Evolutionary conservation across 352 stramenopile genomes (phyloP), one percentile per base, ranked within the genome.

Genomic region (Phytophthora pistaciae): DNA sequence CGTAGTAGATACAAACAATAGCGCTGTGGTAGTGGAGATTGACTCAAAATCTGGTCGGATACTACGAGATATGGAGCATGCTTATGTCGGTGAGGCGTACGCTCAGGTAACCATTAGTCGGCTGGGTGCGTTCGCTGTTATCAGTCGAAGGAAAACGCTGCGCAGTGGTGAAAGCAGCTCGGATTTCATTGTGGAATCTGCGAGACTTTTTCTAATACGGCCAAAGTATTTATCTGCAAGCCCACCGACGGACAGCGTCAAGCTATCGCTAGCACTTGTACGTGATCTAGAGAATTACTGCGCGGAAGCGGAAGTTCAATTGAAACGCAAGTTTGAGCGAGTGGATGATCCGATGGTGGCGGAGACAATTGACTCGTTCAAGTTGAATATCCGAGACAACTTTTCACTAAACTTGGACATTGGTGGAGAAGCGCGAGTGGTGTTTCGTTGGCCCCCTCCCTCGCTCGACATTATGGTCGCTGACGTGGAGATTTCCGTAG

Each of bases 11-110:
- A 13, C 48, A 16, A 70, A 55, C 11, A 64, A 67, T 23, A 56
- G 21, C 3, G 64, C 57, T 5, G 56, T 74, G 1, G 62, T 83
- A 2, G 77, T 87, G 44, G 54, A 73, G 21, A 50, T 84, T 36
- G 63, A 83, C 21, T 13, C n/a, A 2, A 60, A 56, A 16, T 79
- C 69, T 49, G 70, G 78, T 23, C 62, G 54, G 21, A 46, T 77
- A 53, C 29, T 77, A 14, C 59, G 65, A 60, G 65, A 77, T 25
- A 31, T 77, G 5, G 64, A 66, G 18, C 31, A 64, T 23, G 33
- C 25, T 20, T 25, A 40, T 25, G 60, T 67, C 8, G n/a, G 40
- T 52, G 53, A 67, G 20, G 14, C 31, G 44, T 66, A 64, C 20
- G 53, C 54, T 60, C 58, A 54, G 5, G 70, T 66, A 20, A n/a